Evolutionary conservation across 2,329 filamentous ascomycete species (phyloP), one percentile per base, ranked within the genome.

Genomic region (Fusarium sublunatum): DNA sequence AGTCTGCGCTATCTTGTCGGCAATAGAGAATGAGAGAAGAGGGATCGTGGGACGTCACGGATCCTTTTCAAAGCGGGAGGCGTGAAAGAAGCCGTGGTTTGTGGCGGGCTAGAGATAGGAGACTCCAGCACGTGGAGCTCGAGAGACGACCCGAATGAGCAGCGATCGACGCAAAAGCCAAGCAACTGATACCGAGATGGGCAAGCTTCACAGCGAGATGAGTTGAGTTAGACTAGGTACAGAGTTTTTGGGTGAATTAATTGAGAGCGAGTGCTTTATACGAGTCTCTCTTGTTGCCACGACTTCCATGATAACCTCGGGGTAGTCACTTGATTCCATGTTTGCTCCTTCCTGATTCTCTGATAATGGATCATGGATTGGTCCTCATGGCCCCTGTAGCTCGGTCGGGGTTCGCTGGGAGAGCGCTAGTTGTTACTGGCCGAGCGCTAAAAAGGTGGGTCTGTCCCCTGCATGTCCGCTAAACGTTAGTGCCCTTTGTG

Each of bases 381-480:
- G 61, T 24, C 53, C 29, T 58, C 32, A 32, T 35, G 15, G 28
- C 39, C 19, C 60, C 44, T 51, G 44, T 53, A 52, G 52, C 53
- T 55, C 38, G 26, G 44, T 44, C 29, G 38, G 57, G 61, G 44
- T 48, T 65, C 32, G 13, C 49, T 52, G 49, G 48, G 29, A 39
- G 38, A 22, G 24, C 19, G 45, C 15, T 28, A 42, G n/a, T 38
- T 41, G 38, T 47, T 39, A 65, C 58, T 65, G 62, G 62, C 45
- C 36, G 45, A 28, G 32, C 13, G 31, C 35, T 66, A 45, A 43
- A 42, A 41, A 47, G 58, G 58, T 41, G 58, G 56, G 34, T 40
- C 62, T 45, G 35, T 63, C 68, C 68, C 68, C 68, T 70, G 68
- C 68, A 70, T 70, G 57, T 36, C 68, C 55, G 61, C 68, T 68